Conservation (phyloP, 78 protist species). For the Pelomyxa schiedti region DNA sequence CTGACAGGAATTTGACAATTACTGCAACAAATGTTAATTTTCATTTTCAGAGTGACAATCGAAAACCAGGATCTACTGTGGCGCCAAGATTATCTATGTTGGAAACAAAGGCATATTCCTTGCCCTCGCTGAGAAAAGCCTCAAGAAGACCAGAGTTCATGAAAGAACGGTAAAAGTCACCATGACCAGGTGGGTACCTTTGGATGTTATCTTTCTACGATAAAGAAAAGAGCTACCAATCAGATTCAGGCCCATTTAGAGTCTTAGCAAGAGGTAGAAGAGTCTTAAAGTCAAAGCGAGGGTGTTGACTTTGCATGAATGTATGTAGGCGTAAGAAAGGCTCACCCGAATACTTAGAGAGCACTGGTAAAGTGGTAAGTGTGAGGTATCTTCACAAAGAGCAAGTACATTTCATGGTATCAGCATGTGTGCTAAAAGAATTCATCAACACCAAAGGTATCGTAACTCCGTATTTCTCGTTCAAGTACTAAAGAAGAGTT, state of each 20-base stretch:
- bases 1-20: background rate
- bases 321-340: constrained; percentile 47
- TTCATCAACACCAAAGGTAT: constrained; percentile 94
- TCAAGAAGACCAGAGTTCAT: constrained; percentile 55
- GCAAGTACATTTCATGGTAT: constrained; percentile 40
- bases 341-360: no score
- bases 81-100: constrained; percentile 98
- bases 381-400: no score
- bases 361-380: no score
- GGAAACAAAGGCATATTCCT: constrained; percentile 81
- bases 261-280: constrained; percentile 49
- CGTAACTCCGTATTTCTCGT: constrained; percentile 31
- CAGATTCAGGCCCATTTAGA: constrained; percentile 19
- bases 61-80: constrained; percentile 59
- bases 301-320: constrained; percentile 76
- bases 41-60: background rate
- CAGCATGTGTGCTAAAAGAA: constrained; percentile 88
- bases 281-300: constrained; percentile 71
- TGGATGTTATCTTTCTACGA: no score
- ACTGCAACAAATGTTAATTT: no score
- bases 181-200: constrained; percentile 99
- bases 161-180: constrained; percentile 71
- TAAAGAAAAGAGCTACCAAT: no score
- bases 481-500: constrained; percentile 42
- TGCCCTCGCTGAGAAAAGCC: constrained; percentile 57